Base-by-base conservation (phyloP, 78 protist genomes). In the Tieghemostelium lacteum region DNA sequence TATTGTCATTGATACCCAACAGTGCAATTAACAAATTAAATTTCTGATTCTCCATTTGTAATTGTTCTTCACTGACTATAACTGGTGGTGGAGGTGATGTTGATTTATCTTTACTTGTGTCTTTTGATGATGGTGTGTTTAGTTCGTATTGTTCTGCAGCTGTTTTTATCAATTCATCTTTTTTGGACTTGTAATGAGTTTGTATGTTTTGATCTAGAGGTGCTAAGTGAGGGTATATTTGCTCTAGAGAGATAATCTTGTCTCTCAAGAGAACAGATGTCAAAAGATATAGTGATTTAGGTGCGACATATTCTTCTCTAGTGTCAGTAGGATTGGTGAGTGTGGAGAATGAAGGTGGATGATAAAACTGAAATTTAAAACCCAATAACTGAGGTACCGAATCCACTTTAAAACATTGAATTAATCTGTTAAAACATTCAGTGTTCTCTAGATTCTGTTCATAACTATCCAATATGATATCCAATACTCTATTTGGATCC, bases 401-500 rank as follows among this genome's bases (percentile, higher is more conserved):
- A 4, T 85, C 28, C 0, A 19, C 6, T 74, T 76, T 87, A 37
- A 70, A 76, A 34, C 22, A 26, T 36, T 74, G 73, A 10, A 75
- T 61, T 34, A 87, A 26, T 39, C 40, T 58, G n/a, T 22, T 10
- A 45, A 71, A 71, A 52, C 78, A 73, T 4, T 52, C 67, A 1
- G 40, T 39, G 26, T 57, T 64, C 17, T 57, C 42, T 1, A 58
- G 69, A 73, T 77, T 78, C 24, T 29, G 77, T 86, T 95, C 94
- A 29, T 64, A 63, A 10, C 73, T 6, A 60, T 86, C 93, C 69
- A 95, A 86, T 3, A 95, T 87, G 16, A 95, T 20, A 71, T 92
- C 95, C 34, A 86, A 58, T 29, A 95, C 97, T 16, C 97, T 78
- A 80, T 92, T 95, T 22, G 97, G 97, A 71, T 95, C 97, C 55